Evolutionary conservation across 768 basidiomycete species (phyloP).

Genomic region (Hortiboletus flavorubellus): DNA sequence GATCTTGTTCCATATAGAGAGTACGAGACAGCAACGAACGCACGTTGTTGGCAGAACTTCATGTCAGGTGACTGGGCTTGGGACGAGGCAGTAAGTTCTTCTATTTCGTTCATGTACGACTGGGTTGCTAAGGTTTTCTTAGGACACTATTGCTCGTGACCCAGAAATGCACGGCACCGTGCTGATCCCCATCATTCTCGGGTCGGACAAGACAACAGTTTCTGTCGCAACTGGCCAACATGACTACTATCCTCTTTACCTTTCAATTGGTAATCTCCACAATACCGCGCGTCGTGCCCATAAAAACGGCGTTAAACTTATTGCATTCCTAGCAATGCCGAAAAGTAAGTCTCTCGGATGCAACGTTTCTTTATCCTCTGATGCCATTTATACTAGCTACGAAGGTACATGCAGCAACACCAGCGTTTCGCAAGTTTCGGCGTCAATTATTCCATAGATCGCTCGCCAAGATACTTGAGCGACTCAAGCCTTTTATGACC

Average conservation of each 20-base stretch:
- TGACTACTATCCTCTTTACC: background rate
- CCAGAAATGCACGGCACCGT: background rate
- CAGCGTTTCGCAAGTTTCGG: background rate
- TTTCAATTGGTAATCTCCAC: slow-evolving; percentile 1
- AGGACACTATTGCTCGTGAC: background rate
- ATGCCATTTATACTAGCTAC: no score
- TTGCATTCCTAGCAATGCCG: slow-evolving; percentile 1
- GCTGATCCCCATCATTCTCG: background rate
- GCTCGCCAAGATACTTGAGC: background rate
- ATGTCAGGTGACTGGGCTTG: slow-evolving; percentile 4
- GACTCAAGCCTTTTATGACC: background rate
- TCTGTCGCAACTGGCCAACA: slow-evolving; percentile 1
- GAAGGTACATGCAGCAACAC: background rate
- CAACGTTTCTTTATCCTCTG: no score
- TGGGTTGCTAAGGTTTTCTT: background rate
- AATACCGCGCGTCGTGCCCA: background rate
- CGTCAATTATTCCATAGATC: background rate
- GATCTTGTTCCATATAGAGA: background rate
- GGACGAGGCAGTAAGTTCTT: background rate
- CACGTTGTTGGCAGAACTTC: background rate
- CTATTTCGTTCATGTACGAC: no score
- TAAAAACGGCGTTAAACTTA: background rate
- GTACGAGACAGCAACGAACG: background rate
- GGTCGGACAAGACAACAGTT: background rate
- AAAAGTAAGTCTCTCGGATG: slow-evolving; percentile 1